These are phyloP conservation scores for Talaromyces amestolkiae DNA, from an alignment of 2,329 filamentous ascomycete species.

Conservation along the genomic window DNA sequence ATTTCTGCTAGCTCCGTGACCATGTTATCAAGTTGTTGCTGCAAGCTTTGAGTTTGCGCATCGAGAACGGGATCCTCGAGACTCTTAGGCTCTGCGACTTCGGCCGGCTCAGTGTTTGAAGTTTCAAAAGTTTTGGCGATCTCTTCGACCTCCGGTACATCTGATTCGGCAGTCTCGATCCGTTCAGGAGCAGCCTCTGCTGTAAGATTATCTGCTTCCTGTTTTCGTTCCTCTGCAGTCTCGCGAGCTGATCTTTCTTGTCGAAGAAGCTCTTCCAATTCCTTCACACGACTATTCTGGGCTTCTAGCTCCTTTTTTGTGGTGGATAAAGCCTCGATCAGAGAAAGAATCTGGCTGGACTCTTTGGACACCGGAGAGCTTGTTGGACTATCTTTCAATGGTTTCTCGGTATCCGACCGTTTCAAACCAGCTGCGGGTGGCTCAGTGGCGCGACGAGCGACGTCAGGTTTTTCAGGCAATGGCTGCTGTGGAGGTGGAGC, in stretches of 20 bases:
- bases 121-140: conserved; percentile 5
- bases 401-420: conserved; percentile 71
- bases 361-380: conserved; percentile 52
- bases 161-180: conserved; percentile 26
- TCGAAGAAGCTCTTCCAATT: conserved; percentile 73
- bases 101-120: conserved; percentile 16
- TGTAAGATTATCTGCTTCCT: conserved; percentile 29
- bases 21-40: conserved; percentile 73
- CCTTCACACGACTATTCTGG: conserved; percentile 75
- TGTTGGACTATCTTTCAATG: conserved; percentile 50
- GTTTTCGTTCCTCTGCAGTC: conserved; percentile 73
- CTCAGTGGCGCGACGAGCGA: conserved; percentile 44
- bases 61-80: conserved; percentile 29
- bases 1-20: conserved; percentile 76
- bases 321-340: conserved; percentile 79
- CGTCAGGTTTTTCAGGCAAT: conserved; percentile 87
- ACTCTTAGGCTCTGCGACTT: conserved; percentile 25
- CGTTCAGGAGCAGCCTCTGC: conserved; percentile 48
- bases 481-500: conserved; percentile 92
- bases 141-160: conserved; percentile 21
- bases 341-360: conserved; percentile 72
- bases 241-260: conserved; percentile 80
- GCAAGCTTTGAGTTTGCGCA: conserved; percentile 51
- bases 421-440: conserved; percentile 60
- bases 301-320: conserved; percentile 83